Conservation (phyloP, 495 filamentous ascomycete species). For the Collariella sp. region DNA sequence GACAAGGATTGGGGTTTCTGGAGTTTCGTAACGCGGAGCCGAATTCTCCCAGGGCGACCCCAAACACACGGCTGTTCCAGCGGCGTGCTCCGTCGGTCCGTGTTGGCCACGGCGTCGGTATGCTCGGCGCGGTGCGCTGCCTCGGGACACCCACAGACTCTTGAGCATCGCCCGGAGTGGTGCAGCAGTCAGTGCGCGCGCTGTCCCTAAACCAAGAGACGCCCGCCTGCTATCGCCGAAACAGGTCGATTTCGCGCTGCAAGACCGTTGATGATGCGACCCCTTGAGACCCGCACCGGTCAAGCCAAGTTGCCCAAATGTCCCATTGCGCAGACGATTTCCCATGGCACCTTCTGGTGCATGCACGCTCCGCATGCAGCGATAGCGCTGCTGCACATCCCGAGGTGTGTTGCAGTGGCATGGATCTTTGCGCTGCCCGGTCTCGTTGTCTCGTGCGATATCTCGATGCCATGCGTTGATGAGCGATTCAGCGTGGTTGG, state of each 20-base stretch:
- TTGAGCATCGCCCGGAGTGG: background rate
- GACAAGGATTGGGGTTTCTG: background rate
- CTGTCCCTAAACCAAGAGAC: background rate
- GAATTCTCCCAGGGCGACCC: background rate
- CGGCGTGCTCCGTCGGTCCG: conserved; percentile 6
- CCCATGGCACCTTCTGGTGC: background rate
- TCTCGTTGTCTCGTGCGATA: background rate
- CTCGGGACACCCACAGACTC: background rate
- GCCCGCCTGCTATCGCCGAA: background rate
- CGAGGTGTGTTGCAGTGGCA: background rate
- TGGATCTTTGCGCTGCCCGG: background rate
- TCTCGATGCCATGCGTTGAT: background rate
- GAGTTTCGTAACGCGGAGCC: background rate
- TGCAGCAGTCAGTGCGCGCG: background rate
- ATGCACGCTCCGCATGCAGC: background rate
- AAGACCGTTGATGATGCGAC: conserved; percentile 12
- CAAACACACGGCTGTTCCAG: background rate
- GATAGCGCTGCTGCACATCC: background rate
- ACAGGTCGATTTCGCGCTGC: background rate
- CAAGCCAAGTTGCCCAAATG: background rate
- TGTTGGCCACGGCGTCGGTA: background rate
- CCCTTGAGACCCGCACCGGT: conserved; percentile 11
- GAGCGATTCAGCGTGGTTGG: too few species aligned
- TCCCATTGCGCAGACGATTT: conserved; percentile 4
- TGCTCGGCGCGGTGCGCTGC: background rate